Evolutionary conservation across 148 eudicot genomes (phyloP).

Genomic region (Vaccinium myrtillus): DNA sequence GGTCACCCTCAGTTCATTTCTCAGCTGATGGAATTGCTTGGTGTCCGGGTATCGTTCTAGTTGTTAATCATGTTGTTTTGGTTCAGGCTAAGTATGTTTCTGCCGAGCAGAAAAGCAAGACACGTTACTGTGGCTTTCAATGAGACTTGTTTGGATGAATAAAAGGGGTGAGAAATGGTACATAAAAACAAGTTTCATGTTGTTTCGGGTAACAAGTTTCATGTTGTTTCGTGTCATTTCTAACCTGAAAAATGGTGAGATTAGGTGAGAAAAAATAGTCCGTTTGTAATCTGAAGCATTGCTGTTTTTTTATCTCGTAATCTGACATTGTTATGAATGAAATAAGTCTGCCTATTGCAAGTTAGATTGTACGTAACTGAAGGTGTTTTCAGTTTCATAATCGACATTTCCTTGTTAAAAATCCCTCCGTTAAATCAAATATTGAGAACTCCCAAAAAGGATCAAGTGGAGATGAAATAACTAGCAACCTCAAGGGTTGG

Average conservation of each 20-base stretch:
- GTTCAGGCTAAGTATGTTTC: neutral
- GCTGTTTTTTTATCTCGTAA: no score
- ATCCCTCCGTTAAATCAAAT: no score
- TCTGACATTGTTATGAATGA: no score
- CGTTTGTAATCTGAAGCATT: no score
- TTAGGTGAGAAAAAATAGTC: neutral
- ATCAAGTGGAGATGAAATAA: no score
- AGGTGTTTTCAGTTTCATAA: no score
- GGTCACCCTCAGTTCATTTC: constrained; percentile 94
- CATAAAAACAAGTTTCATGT: neutral
- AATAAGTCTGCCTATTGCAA: no score
- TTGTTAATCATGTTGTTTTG: neutral
- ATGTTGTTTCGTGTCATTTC: neutral
- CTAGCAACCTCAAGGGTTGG: no score
- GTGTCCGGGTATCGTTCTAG: constrained; percentile 62
- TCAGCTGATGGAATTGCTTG: constrained; percentile 81
- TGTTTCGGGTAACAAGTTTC: neutral
- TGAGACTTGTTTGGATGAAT: neutral
- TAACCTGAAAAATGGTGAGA: neutral
- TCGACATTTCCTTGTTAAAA: no score
- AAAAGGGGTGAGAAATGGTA: neutral
- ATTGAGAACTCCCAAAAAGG: no score
- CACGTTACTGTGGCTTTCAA: neutral
- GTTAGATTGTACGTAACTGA: no score
- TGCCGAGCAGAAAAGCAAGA: neutral